Conservation (phyloP, 2,329 filamentous ascomycete species). For the Cladosporium phlei region DNA sequence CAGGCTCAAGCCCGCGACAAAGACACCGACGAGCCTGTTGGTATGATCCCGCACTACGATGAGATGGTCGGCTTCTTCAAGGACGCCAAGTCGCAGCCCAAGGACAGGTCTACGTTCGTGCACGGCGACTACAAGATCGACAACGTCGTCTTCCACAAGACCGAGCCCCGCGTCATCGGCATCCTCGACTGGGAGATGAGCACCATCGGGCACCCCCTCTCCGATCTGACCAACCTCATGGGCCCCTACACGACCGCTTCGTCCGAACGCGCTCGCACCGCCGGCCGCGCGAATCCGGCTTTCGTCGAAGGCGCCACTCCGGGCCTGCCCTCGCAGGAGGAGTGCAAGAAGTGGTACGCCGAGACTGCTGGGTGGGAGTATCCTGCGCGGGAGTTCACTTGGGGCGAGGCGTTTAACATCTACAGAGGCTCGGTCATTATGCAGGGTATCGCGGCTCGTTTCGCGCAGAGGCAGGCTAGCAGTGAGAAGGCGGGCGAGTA, state of each 20-base stretch:
- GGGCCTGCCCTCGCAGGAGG: slow-evolving; percentile 59
- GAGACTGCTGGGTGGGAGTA: slow-evolving; percentile 65
- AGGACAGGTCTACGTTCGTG: slow-evolving; percentile 72
- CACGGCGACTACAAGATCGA: slow-evolving; percentile 93
- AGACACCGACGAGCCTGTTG: slow-evolving; percentile 71
- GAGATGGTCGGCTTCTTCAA: slow-evolving; percentile 76
- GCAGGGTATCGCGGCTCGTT: slow-evolving; percentile 91
- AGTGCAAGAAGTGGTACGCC: slow-evolving; percentile 62
- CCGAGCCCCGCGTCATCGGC: slow-evolving; percentile 80
- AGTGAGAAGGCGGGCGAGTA: slow-evolving; percentile 75
- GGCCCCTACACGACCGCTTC: slow-evolving; percentile 41
- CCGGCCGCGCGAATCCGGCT: slow-evolving; percentile 39
- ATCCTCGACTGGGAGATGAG: slow-evolving; percentile 99
- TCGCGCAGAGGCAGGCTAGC: slow-evolving; percentile 81
- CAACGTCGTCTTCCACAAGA: slow-evolving; percentile 70
- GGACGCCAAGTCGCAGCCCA: slow-evolving; percentile 64
- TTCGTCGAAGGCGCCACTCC: slow-evolving; percentile 62
- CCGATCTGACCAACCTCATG: slow-evolving; percentile 78
- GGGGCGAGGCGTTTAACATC: slow-evolving; percentile 60
- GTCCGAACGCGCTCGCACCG: slow-evolving; percentile 33
- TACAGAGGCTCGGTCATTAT: slow-evolving; percentile 58
- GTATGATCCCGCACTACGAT: slow-evolving; percentile 75
- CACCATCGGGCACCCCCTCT: slow-evolving; percentile 91
- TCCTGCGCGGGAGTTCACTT: slow-evolving; percentile 54
- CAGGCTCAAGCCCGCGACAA: slow-evolving; percentile 73